Percentiles rank a stretch among this genome's conserved stretches.
These are phyloP conservation scores for Gastrolobium bilobum DNA, from an alignment of 306 rosid species.

Conservation along the genomic window DNA sequence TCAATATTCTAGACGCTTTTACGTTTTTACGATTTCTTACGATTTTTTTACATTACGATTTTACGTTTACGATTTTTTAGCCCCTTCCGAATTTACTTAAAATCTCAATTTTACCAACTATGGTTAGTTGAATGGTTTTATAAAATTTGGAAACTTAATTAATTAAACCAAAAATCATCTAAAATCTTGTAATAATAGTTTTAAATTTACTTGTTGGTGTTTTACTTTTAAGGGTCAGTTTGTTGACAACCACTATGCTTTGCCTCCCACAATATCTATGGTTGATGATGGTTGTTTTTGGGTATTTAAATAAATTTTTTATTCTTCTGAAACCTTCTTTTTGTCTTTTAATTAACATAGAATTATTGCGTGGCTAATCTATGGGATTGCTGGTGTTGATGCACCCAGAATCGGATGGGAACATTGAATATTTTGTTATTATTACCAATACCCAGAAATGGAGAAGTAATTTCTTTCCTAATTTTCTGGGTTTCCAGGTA, in stretches of 20 bases:
- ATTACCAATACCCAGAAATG: not conserved
- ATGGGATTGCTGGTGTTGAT: not conserved
- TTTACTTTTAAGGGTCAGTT: not conserved
- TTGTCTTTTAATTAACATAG: not conserved
- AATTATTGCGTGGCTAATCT: not conserved
- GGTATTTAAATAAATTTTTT: not conserved
- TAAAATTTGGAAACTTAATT: not conserved
- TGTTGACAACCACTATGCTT: slow-evolving; percentile 11
- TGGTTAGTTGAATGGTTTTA: not conserved
- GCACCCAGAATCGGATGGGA: not conserved
- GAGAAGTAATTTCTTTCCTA: not conserved
- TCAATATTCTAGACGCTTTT: too few species aligned
- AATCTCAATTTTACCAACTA: too few species aligned
- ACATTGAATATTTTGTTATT: not conserved
- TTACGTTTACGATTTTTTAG: too few species aligned
- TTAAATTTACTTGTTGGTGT: not conserved
- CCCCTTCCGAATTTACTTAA: too few species aligned
- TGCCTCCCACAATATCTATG: not conserved
- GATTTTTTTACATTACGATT: too few species aligned
- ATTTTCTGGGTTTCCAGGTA: not conserved
- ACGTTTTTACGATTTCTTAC: too few species aligned
- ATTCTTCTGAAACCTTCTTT: not conserved
- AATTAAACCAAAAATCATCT: not conserved
- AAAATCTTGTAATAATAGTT: not conserved
- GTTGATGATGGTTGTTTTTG: slow-evolving; percentile 5